Conservation (phyloP, 2,329 filamentous ascomycete species). For the Pleomassaria siparia region DNA sequence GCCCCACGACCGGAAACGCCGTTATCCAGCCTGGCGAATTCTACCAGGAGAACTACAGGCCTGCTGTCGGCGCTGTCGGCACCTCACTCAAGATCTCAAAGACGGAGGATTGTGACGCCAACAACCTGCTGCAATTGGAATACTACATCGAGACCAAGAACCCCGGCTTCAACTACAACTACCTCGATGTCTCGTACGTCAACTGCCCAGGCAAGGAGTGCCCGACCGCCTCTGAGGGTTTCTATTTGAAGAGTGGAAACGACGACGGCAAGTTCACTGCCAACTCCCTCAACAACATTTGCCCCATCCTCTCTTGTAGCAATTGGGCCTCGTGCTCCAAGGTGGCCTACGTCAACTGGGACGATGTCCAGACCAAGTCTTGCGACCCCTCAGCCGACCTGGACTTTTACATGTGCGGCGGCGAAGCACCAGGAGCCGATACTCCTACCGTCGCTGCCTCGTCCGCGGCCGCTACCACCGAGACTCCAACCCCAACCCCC, state of each 20-base stretch:
- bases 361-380: constrained; percentile 37
- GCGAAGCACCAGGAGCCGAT: constrained; percentile 24
- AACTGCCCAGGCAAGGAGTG: constrained; percentile 34
- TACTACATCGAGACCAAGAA: constrained; percentile 31
- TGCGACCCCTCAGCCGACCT: constrained; percentile 30
- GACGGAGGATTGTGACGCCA: constrained; percentile 27
- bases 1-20: constrained; percentile 22
- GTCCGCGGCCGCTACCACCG: constrained; percentile 7
- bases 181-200: constrained; percentile 43
- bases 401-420: constrained; percentile 40
- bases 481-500: constrained; percentile 13
- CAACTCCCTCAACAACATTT: constrained; percentile 22
- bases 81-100: constrained; percentile 46
- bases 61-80: constrained; percentile 22
- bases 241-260: constrained; percentile 32
- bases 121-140: constrained; percentile 41
- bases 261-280: constrained; percentile 18
- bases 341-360: constrained; percentile 34
- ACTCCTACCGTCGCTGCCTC: constrained; percentile 8
- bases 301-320: constrained; percentile 32
- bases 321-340: constrained; percentile 25
- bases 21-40: constrained; percentile 29
- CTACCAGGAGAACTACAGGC: constrained; percentile 37
- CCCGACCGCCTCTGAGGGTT: constrained; percentile 37
- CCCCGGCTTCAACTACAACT: constrained; percentile 24